Base-by-base conservation (phyloP, 768 basidiomycete species). In the Pisolithus tinctorius region DNA sequence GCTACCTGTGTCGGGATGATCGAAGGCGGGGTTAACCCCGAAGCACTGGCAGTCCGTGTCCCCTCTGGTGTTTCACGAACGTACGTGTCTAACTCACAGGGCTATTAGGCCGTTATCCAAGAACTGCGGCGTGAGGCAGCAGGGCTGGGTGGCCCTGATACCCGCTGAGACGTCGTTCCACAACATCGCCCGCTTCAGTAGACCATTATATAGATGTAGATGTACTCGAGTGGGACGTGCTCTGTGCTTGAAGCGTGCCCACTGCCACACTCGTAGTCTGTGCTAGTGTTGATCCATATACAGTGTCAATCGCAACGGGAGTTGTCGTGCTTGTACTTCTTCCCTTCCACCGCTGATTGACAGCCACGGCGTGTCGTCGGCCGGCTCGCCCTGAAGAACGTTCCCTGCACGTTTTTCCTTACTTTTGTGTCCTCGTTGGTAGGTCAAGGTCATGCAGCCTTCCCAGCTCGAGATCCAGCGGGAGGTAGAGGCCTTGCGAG, bases 1-100 rank as follows among this genome's bases (percentile, higher is more conserved):
- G 90, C 87, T 34, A 93, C 88, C 25, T 95, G 93, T 65, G 83
- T 95, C 23, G 79, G 84, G 38, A 84, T 95, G 86, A 92, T 95
- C 59, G 93, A 95, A 70, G 84, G 81, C 54, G 93, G 93, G 16
- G 88, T 88, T 44, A 95, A 94, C 66, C 90, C 93, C 10, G 91
- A 94, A 61, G 92, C 91, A 0, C 74, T 95, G 43, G 93, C 92
- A 59, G 93, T 94, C 64, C 49, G 83, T 70, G 14, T 67, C 60
- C 34, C 34, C 11, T 34, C 34, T 34, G 34, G 34, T 34, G 34
- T 34, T 34, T 34, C 34, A 14, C 13, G 11, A 30, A 7, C 25
- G 8, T 26, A 7, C 25, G 4, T 26, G 9, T 45, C 37, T 26
- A 14, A 36, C 44, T 47, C 9, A 42, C 17, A 8, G 3, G 17